These are phyloP conservation scores for Cyclospora cayetanensis DNA, from an alignment of 169 alveolate species.

Conservation along the genomic window DNA sequence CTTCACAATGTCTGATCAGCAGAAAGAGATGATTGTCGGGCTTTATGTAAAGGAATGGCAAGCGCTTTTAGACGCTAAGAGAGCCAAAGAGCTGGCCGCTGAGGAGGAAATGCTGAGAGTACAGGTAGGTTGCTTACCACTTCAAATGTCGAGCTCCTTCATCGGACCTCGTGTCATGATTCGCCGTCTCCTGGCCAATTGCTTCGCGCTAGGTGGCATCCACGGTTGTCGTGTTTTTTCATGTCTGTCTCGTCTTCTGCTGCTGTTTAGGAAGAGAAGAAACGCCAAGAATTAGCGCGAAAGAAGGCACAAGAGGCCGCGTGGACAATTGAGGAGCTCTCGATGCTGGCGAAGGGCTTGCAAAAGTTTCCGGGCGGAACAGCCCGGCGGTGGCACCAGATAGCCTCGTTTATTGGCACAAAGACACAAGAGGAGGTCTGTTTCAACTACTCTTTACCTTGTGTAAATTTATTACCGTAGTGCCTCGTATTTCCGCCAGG, in stretches of 20 bases:
- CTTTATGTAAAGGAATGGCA: not conserved
- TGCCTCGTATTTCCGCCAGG: too few relatives aligned
- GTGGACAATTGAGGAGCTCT: slow-evolving; percentile 89
- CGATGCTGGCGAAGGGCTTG: slow-evolving; percentile 85
- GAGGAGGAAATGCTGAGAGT: slow-evolving; percentile 9
- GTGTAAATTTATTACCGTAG: not conserved
- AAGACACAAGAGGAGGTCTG: slow-evolving; percentile 81
- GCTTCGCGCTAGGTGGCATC: too few relatives aligned
- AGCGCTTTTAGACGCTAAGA: not conserved
- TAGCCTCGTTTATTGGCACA: slow-evolving; percentile 83
- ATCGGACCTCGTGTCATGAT: not conserved
- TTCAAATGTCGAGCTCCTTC: not conserved
- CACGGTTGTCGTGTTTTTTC: not conserved
- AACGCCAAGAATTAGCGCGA: slow-evolving; percentile 6
- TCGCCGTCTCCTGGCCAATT: too few relatives aligned
- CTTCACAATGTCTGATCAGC: not conserved
- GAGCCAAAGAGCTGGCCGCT: not conserved
- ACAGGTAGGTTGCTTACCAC: not conserved
- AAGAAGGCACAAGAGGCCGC: slow-evolving; percentile 64
- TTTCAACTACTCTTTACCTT: too few relatives aligned
- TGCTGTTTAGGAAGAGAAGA: not conserved
- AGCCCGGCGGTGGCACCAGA: slow-evolving; percentile 87
- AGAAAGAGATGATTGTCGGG: not conserved
- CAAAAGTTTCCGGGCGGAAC: slow-evolving; percentile 89
- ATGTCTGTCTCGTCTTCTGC: not conserved